phyloP scores from a whole-genome alignment of 345 rosid species.

The Anacardium occidentale region DNA sequence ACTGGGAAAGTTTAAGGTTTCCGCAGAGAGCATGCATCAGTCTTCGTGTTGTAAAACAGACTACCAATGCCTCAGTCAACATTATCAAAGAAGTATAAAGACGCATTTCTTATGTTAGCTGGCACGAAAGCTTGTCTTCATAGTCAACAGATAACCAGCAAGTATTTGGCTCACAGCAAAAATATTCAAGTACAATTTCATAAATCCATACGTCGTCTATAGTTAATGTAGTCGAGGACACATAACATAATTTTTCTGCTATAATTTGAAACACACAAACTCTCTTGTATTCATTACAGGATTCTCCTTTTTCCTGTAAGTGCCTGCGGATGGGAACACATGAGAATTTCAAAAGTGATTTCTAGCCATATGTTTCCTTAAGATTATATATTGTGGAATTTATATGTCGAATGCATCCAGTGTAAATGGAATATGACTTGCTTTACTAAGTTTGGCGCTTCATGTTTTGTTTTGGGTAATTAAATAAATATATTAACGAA shows the following conservation, averaged over 20 bases:
- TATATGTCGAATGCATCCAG: no score
- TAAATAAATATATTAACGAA: no score
- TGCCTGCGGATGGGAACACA: not conserved
- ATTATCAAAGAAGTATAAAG: not conserved
- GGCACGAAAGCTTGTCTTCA: not conserved
- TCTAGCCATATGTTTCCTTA: no score
- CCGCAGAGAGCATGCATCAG: not conserved
- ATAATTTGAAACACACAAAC: not conserved
- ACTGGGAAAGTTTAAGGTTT: slow-evolving; percentile 37
- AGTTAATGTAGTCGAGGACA: not conserved
- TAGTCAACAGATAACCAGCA: no score
- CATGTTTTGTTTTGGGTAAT: no score
- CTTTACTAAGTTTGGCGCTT: no score
- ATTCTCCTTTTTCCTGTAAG: no score
- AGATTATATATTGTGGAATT: no score
- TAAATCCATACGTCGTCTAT: not conserved
- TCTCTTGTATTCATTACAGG: not conserved
- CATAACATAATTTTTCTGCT: not conserved
- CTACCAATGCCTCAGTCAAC: no score
- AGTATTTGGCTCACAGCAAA: not conserved
- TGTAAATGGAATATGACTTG: no score
- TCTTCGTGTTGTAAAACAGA: not conserved
- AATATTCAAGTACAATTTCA: not conserved
- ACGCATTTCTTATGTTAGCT: not conserved
- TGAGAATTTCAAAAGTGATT: no score